A percentile compares a stretch with the other conserved stretches of the same genome.
Conservation (phyloP, 1,284 basidiomycete species). For the Tilletia setariae region DNA sequence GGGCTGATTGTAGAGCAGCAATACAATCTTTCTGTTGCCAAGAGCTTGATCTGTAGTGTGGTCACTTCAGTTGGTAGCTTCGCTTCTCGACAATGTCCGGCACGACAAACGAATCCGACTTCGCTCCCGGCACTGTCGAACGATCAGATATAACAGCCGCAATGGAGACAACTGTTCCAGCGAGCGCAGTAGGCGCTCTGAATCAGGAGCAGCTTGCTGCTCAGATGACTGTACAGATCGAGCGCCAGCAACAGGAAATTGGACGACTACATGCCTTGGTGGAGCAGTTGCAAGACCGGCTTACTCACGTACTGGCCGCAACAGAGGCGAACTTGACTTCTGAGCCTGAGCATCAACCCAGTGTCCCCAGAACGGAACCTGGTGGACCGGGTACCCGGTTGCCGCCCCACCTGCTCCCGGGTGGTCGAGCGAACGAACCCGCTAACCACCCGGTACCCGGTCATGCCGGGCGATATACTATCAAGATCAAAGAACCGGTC, state of each 20-base stretch:
- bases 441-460: background rate
- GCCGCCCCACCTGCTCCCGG: background rate
- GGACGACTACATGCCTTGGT: background rate
- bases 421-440: no score
- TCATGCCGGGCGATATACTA: background rate
- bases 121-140: background rate
- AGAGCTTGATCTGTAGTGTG: background rate
- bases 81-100: background rate
- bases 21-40: background rate
- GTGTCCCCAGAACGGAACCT: background rate
- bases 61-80: constrained; percentile 9
- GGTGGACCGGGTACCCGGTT: background rate
- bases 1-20: constrained; percentile 3
- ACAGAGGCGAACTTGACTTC: background rate
- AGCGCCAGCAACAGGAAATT: background rate
- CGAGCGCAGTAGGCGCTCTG: no score
- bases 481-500: background rate
- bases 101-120: background rate
- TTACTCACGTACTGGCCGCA: background rate
- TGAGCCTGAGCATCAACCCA: no score
- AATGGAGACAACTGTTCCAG: no score
- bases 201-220: no score
- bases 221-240: background rate
- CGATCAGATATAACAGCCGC: background rate
- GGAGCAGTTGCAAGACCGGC: background rate